Evolutionary conservation across 1,139 yeast species (phyloP), one percentile per base, ranked within the genome.

Genomic region (Williopsis jadinii): DNA sequence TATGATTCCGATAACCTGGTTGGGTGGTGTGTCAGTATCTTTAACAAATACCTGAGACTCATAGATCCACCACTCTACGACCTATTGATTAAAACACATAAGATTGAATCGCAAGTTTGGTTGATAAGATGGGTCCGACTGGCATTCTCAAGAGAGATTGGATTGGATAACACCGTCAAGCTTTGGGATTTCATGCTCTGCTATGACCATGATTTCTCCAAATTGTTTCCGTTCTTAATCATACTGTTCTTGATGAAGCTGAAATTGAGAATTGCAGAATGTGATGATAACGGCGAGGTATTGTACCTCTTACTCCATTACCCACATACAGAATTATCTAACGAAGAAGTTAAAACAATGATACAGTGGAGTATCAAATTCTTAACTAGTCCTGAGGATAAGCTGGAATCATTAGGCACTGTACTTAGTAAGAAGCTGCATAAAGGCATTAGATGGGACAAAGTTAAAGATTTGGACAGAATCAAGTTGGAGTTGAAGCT

Each of bases 101-200:
- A 66, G 42, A 59, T 79, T 5, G 84, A 79, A 44, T 71, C 82
- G 9, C 77, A 80, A 43, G 65, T 82, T 30, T 82, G 88, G 88
- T 64, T 80, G 15, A 76, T 82, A 28, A 60, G 88, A 42, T 82
- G 80, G 68, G 71, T 78, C 13, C 62, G 88, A 39, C 60, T 82
- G 34, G 46, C 81, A 1, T 64, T 81, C 30, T 58, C 77, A 11
- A 61, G 90, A 44, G 90, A 82, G 51, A 54, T 82, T 30, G 83
- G 83, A 1, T 58, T 71, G 37, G 64, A 66, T 3, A 61, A 68
- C 31, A 66, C 75, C 0, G 61, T 71, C 24, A 59, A 65, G 19
- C 53, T 80, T 3, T 75, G 87, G 81, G 88, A 82, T 55, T 75
- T 75, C 48, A 51, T 81, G 31, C 63, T 76, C 5, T 66, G 74